phyloP scores from a whole-genome alignment of 805 yeast species.

The Starmerella stigmatis region DNA sequence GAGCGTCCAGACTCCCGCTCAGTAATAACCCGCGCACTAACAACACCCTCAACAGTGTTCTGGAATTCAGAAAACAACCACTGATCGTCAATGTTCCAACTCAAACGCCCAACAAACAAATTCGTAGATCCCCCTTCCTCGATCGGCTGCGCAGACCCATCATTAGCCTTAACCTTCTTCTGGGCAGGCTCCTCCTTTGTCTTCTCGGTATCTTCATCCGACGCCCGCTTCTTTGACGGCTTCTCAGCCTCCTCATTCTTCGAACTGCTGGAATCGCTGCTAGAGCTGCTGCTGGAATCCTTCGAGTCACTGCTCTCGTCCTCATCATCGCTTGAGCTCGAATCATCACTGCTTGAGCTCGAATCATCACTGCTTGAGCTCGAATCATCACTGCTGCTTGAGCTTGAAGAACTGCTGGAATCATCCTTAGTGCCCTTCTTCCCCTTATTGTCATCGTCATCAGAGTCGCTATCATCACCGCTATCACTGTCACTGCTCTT shows the following conservation, averaged over 20 bases:
- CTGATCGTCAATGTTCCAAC: constrained; percentile 94
- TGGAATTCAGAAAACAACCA: constrained; percentile 86
- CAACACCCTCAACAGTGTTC: constrained; percentile 60
- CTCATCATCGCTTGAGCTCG: constrained; percentile 6
- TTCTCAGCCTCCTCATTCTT: constrained; percentile 24
- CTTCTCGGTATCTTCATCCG: constrained; percentile 24
- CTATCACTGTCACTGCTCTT: not conserved
- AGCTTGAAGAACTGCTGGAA: constrained; percentile 12
- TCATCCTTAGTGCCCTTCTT: not conserved
- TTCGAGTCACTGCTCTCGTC: constrained; percentile 21
- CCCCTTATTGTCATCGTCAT: too few relatives aligned
- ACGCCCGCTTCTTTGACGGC: constrained; percentile 20
- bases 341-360: constrained; percentile 14
- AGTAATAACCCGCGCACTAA: constrained; percentile 81
- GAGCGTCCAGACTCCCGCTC: constrained; percentile 89
- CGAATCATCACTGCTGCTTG: constrained; percentile 22
- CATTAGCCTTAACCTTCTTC: constrained; percentile 34
- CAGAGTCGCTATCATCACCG: not conserved
- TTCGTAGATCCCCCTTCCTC: constrained; percentile 62
- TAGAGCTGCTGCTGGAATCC: constrained; percentile 25
- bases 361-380: constrained; percentile 19
- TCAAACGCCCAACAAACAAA: constrained; percentile 89
- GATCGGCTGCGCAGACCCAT: constrained; percentile 24
- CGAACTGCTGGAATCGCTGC: constrained; percentile 23
- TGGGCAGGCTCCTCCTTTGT: constrained; percentile 34